Conservation (phyloP, 345 rosid species). For the Gossypium rotundifolium region DNA sequence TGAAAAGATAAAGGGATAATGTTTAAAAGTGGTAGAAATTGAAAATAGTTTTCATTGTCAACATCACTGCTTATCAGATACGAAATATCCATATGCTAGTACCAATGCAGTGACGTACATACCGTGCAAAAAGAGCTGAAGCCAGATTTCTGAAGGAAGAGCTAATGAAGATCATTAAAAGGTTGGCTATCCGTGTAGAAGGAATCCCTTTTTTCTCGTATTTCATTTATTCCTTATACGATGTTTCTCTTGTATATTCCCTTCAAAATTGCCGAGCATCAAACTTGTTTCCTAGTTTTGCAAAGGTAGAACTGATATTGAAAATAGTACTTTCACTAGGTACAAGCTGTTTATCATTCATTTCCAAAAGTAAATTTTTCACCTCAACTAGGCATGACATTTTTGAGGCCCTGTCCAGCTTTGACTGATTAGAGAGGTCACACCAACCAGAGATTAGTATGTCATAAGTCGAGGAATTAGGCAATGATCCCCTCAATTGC, state of each 20-base stretch:
- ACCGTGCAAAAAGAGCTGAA: neutral
- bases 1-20: neutral
- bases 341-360: conserved; percentile 57
- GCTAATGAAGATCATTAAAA: neutral
- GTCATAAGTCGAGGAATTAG: conserved; percentile 68
- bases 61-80: neutral
- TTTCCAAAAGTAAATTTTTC: conserved; percentile 46
- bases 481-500: conserved; percentile 50
- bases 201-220: neutral
- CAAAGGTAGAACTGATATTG: conserved; percentile 54
- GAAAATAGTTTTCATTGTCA: neutral
- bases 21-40: neutral
- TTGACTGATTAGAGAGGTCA: conserved; percentile 41
- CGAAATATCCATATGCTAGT: neutral
- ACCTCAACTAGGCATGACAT: conserved; percentile 52
- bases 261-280: conserved; percentile 49
- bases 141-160: neutral
- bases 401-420: conserved; percentile 43
- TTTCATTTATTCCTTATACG: conserved; percentile 11
- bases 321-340: conserved; percentile 58
- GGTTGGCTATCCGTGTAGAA: neutral
- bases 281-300: conserved; percentile 52
- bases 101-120: neutral
- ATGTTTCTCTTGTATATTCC: conserved; percentile 42
- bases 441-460: conserved; percentile 71